phyloP scores from a whole-genome alignment of 768 basidiomycete genomes.

The Basidioascus undulatus region DNA sequence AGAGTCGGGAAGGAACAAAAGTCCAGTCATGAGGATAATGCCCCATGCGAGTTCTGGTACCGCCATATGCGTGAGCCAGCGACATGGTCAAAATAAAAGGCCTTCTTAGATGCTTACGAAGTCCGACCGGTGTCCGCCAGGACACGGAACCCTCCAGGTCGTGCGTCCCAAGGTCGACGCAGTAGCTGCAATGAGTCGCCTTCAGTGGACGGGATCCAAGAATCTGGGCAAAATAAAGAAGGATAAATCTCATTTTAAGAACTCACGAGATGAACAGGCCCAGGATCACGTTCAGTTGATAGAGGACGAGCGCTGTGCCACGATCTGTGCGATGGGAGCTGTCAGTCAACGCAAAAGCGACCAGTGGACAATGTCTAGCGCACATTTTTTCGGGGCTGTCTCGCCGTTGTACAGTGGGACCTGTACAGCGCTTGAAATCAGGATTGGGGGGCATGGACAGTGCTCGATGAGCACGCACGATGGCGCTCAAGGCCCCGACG shows the following conservation, averaged over 20 bases:
- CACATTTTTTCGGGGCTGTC: slow-evolving; percentile 54
- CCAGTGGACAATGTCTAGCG: no score
- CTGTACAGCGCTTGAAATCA: slow-evolving; percentile 30
- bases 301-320: slow-evolving; percentile 44
- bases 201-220: no score
- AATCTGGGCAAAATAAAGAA: no score
- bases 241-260: slow-evolving; percentile 25
- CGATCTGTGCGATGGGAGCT: no score
- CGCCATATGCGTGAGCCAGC: slow-evolving; percentile 8
- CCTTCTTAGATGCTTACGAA: slow-evolving; percentile 46
- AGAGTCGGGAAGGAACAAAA: slow-evolving; percentile 55
- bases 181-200: no score
- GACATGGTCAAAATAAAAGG: no score
- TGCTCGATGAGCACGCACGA: slow-evolving; percentile 24
- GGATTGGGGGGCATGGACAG: slow-evolving; percentile 1
- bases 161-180: slow-evolving; percentile 45
- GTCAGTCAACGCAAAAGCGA: no score
- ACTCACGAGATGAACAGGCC: background rate
- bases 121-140: slow-evolving; percentile 38
- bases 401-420: slow-evolving; percentile 44
- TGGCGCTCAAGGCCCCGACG: slow-evolving; percentile 34
- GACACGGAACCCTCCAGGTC: slow-evolving; percentile 31
- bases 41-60: background rate
- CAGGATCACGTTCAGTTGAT: slow-evolving; percentile 33
- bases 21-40: slow-evolving; percentile 16